Evolutionary conservation across 139 green algal genomes (phyloP).

Genomic region (Zygnema cylindricum): DNA sequence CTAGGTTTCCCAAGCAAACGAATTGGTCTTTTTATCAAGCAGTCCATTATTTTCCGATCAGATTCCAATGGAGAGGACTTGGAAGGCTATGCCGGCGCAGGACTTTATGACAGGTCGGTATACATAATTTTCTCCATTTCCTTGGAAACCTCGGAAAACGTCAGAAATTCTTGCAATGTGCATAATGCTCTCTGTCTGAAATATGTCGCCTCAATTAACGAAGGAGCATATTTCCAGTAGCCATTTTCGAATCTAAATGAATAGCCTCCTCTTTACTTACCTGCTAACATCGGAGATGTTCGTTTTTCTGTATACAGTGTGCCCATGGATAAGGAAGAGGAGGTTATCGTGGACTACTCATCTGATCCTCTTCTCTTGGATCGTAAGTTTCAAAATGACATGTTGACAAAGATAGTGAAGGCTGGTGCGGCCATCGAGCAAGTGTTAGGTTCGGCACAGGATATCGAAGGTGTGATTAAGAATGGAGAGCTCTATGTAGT

Average conservation of each 20-base stretch:
- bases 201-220: no score
- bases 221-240: no score
- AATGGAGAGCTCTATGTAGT: slow-evolving; percentile 90
- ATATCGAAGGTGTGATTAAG: slow-evolving; percentile 92
- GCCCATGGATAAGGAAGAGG: slow-evolving; percentile 81
- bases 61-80: slow-evolving; percentile 95
- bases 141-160: no score
- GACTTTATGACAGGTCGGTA: slow-evolving; percentile 77
- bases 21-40: slow-evolving; percentile 52
- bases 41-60: slow-evolving; percentile 79
- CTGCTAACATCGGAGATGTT: neutral
- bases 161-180: no score
- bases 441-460: slow-evolving; percentile 79
- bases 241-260: no score
- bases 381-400: slow-evolving; percentile 67
- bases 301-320: slow-evolving; percentile 69
- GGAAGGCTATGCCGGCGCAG: slow-evolving; percentile 83
- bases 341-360: slow-evolving; percentile 73
- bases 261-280: no score
- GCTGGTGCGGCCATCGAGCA: slow-evolving; percentile 86
- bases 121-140: neutral
- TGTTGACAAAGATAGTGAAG: slow-evolving; percentile 57
- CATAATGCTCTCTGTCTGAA: no score
- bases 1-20: slow-evolving; percentile 70
- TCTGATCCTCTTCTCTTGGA: slow-evolving; percentile 83